Base-by-base conservation (phyloP, 1,284 basidiomycete species). In the Malassezia brasiliensis region DNA sequence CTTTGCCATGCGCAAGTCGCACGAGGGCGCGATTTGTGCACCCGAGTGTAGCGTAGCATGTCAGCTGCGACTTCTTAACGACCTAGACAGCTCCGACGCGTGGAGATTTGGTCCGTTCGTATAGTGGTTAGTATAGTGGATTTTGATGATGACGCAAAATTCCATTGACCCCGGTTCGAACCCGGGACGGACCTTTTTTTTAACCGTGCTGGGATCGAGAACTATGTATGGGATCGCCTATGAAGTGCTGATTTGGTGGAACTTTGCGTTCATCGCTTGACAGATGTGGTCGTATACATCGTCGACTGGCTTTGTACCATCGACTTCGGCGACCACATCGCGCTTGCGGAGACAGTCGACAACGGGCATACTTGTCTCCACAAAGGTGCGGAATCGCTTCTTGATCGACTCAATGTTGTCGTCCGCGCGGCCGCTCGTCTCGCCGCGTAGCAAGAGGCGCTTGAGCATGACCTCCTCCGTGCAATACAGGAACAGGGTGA, bases 381-480 rank as follows among this genome's bases (percentile, higher is more conserved):
- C 81, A 77, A 96, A 96, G 1, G 91, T 94, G 87, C 89, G 79
- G 80, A 98, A 96, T 12, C 94, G 86, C 78, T 98, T 99, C 78
- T 83, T 86, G 78, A 98, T 96, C 73, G 85, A 90, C 77, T 96
- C 90, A 20, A 79, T 80, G 75, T 99, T 99, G 76, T 98, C 94
- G 69, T 99, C 94, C 67, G 89, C 88, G 30, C 94, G 81, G 17
- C 94, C 93, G 57, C 87, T 90, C 0, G 93, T 98, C 80, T 96
- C 86, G 35, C 85, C 86, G 25, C 94, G 83, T 76, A 91, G 85
- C 48, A 94, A 79, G 52, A 99, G 78, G 50, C 94, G 85, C 65
- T 82, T 77, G 37, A 87, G 80, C 85, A 98, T 89, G 60, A 90
- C 84, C 56, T 88, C 82, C 75, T 96, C 86, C 25, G 86, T 85